Evolutionary conservation across 2,329 filamentous ascomycete genomes (phyloP), one percentile per base, ranked within the genome.

Genomic region (Ustilaginoidea virens): DNA sequence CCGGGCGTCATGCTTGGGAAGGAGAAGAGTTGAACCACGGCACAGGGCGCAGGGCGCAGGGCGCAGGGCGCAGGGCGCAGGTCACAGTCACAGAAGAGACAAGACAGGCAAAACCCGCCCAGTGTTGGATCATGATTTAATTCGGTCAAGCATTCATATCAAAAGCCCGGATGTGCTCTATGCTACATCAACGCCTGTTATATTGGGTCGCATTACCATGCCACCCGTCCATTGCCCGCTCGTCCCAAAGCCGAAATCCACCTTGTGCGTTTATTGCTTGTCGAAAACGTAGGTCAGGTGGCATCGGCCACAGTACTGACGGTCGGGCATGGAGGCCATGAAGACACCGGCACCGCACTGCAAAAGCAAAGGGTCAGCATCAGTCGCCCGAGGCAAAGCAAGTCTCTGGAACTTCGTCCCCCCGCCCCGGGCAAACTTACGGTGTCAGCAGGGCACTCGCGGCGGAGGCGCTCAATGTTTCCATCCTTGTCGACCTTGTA

Each of bases 401-500:
- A 17, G n/a, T 25, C 7, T 3, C 22, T 32, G 46, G n/a, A n/a
- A n/a, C n/a, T n/a, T n/a, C n/a, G n/a, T n/a, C n/a, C n/a, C n/a
- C n/a, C n/a, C n/a, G n/a, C n/a, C n/a, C n/a, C n/a, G n/a, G n/a
- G n/a, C n/a, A n/a, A n/a, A 66, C 80, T 67, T 63, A 90, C 82
- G 55, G 79, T 82, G 49, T 86, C 78, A 57, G 73, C 66, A 46
- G 92, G 90, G 73, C 90, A 98, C 76, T 98, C 92, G 64, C 90
- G 77, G 60, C 92, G 77, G 47, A 98, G 79, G 57, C 90, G 90
- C 80, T 98, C 90, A 53, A 98, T 96, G 80, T 96, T 96, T 66
- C 92, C 90, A 55, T 98, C 90, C 52, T 81, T 83, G 64, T 96
- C 90, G 52, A 98, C 90, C 82, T 98, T 98, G 82, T 98, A 98